A percentile compares a stretch with the other conserved stretches of the same genome.
These are phyloP conservation scores for Astragalus glycyphyllos DNA, from an alignment of 306 rosid species.

Conservation along the genomic window DNA sequence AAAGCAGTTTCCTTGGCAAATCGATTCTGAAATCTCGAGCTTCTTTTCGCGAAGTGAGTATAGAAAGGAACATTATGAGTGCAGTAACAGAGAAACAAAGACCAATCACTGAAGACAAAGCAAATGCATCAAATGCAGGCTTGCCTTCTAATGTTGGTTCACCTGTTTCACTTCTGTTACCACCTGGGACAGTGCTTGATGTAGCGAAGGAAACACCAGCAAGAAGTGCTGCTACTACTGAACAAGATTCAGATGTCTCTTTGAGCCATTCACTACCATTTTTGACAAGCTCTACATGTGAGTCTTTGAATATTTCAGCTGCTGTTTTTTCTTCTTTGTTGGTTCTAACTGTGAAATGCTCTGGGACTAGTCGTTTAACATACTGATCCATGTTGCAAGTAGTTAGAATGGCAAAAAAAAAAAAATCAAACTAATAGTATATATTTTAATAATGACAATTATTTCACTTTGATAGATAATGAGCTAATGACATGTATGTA, in stretches of 20 bases:
- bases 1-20: constrained; percentile 51
- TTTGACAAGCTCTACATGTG: background rate
- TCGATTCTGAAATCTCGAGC: constrained; percentile 47
- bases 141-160: constrained; percentile 41
- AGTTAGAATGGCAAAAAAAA: background rate
- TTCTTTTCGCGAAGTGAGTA: constrained; percentile 55
- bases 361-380: constrained; percentile 26
- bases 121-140: constrained; percentile 46
- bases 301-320: constrained; percentile 26
- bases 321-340: background rate
- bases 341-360: constrained; percentile 31
- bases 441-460: background rate
- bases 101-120: constrained; percentile 48
- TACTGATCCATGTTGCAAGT: constrained; percentile 23
- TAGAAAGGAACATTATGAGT: constrained; percentile 60
- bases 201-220: constrained; percentile 50
- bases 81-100: constrained; percentile 62
- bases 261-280: constrained; percentile 39
- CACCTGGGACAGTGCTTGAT: constrained; percentile 51
- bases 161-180: constrained; percentile 23
- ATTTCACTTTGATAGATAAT: background rate
- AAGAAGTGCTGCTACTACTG: constrained; percentile 48
- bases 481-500: no score
- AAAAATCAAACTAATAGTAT: background rate
- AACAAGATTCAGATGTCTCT: constrained; percentile 51